Evolutionary conservation across 176 grass and related monocot genomes (phyloP).

Genomic region (Tillandsia leiboldiana): DNA sequence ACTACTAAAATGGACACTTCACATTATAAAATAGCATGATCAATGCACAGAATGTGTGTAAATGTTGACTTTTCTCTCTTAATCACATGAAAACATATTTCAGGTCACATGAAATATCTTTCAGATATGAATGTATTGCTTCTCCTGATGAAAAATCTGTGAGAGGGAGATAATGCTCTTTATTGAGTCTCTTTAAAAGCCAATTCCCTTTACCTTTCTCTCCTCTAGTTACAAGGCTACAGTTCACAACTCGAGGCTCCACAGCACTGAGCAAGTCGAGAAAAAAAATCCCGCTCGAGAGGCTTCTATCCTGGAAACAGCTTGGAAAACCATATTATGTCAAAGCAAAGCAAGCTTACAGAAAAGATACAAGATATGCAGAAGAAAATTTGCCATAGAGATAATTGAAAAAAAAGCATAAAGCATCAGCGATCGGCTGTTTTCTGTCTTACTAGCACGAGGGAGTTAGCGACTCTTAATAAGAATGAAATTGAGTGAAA

Average conservation of each 20-base stretch:
- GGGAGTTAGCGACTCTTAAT: too few relatives aligned
- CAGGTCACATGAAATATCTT: neutral
- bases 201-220: conserved; percentile 51
- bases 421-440: too few relatives aligned
- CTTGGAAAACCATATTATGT: conserved; percentile 4
- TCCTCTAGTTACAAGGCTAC: conserved; percentile 89
- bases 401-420: too few relatives aligned
- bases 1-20: too few relatives aligned
- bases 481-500: neutral
- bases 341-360: neutral
- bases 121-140: too few relatives aligned
- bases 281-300: conserved; percentile 94
- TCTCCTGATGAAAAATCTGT: too few relatives aligned
- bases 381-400: neutral
- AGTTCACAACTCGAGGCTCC: conserved; percentile 84
- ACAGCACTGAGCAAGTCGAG: conserved; percentile 68
- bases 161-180: too few relatives aligned
- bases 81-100: conserved; percentile 3
- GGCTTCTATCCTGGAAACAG: conserved; percentile 71
- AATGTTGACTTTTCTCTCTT: neutral
- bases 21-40: too few relatives aligned
- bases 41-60: too few relatives aligned
- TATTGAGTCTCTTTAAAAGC: neutral
- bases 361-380: neutral
- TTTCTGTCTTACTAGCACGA: too few relatives aligned